These are phyloP conservation scores for Cucurbita maxima DNA, from an alignment of 306 rosid genomes.

Conservation along the genomic window DNA sequence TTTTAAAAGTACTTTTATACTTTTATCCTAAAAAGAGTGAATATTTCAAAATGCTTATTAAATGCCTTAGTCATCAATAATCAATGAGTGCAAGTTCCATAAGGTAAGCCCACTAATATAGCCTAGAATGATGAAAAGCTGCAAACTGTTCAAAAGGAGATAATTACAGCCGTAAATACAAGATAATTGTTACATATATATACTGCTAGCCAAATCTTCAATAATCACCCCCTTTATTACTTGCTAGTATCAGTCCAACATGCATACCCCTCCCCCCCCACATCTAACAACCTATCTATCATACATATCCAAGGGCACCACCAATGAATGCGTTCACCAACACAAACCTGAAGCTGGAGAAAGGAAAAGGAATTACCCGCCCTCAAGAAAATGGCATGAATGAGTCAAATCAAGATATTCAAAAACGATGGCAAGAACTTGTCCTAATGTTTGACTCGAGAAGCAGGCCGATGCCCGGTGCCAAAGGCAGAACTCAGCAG, in stretches of 20 bases:
- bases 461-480: neutral
- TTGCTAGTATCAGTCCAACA: neutral
- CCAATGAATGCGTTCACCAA: neutral
- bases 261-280: neutral
- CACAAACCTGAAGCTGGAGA: neutral
- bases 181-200: neutral
- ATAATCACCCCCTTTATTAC: neutral
- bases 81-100: neutral
- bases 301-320: neutral
- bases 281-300: slow-evolving; percentile 1
- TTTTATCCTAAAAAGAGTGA: no score
- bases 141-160: neutral
- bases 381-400: neutral
- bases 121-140: neutral
- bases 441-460: neutral
- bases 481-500: neutral
- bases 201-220: neutral
- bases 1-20: no score
- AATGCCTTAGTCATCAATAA: no score
- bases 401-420: neutral
- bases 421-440: neutral
- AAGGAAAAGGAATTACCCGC: neutral
- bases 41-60: no score
- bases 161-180: neutral
- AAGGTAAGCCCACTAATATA: slow-evolving; percentile 1